Conservation (phyloP, 768 basidiomycete genomes). For the Kwoniella bestiolae region DNA sequence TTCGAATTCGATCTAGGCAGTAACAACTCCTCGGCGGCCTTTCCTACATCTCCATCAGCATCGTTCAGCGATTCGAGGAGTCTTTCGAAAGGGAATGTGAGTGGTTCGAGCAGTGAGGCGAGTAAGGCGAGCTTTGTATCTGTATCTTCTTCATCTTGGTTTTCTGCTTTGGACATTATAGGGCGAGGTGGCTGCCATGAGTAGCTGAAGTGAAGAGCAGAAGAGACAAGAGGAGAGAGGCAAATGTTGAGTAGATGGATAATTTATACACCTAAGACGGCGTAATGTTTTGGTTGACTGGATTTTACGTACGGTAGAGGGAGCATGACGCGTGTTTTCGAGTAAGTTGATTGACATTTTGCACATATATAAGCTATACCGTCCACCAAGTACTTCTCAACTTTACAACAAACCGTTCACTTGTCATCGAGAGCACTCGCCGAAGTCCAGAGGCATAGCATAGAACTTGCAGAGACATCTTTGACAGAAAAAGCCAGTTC, state of each 20-base stretch:
- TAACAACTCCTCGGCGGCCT: slow-evolving; percentile 50
- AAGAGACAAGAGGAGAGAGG: not conserved
- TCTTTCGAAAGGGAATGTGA: slow-evolving; percentile 33
- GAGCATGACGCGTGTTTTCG: not conserved
- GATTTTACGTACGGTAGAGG: slow-evolving; percentile 5
- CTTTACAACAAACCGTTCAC: too few relatives aligned
- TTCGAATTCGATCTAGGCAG: slow-evolving; percentile 30
- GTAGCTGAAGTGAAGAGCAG: not conserved
- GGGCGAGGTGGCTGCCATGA: not conserved
- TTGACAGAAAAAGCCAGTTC: not conserved
- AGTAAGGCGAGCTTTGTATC: slow-evolving; percentile 46
- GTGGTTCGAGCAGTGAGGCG: slow-evolving; percentile 50
- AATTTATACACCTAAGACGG: not conserved
- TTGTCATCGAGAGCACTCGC: too few relatives aligned
- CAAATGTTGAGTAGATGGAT: not conserved
- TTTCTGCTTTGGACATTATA: not conserved
- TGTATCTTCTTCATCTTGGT: slow-evolving; percentile 18
- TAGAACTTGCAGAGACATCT: too few relatives aligned
- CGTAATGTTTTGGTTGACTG: slow-evolving; percentile 11
- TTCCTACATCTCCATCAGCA: slow-evolving; percentile 39
- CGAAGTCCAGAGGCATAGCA: too few relatives aligned
- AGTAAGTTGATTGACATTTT: too few relatives aligned
- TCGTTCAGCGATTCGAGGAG: slow-evolving; percentile 36
- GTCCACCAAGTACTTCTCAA: too few relatives aligned
- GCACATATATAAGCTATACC: too few relatives aligned